Evolutionary conservation across 192 early-diverging fungal species (phyloP), one percentile per base, ranked within the genome.

Genomic region (Geosiphon pyriformis): DNA sequence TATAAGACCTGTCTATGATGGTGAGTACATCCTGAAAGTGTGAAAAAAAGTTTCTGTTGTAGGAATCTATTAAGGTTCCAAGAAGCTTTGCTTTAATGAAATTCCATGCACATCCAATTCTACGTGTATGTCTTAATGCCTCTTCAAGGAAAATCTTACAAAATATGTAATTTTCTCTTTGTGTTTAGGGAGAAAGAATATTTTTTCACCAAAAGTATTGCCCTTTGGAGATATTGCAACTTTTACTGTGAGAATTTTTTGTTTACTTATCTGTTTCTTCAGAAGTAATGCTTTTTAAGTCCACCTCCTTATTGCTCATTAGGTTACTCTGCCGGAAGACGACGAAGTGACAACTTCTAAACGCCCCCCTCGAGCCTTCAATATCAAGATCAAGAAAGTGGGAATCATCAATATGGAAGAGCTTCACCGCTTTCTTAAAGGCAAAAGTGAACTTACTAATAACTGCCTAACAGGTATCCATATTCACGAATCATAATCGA

Each of bases 121-220:
- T 3, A 53, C 29, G 29, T 53, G 3, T 54, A 4, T 25, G 29
- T 54, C 0, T 10, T 22, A 27, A 0, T 54, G 23, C 29, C 29
- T 54, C 4, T 54, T 26, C 1, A 54, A 25, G 29, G 4, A 10
- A 29, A 25, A 10, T 54, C 29, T 17, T 30, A 12, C 4, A 18
- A 32, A 30, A 27, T 0, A 18, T 18, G 31, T 11, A 22, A 17
- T 31, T 56, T 12, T 25, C 1, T 25, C 27, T 1, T 15, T 94
- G 0, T 95, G 82, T 78, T 90, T 94, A 69, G 89, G 92, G 3
- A 73, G 89, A 27, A 85, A 88, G 70, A 90, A 91, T 34, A 80
- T 94, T 0, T 96, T 87, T 67, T 70, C 86, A 0, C 76, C 87
- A 0, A 76, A 77, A 42, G 53, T 50, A 0, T 73, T 92, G 26